A percentile compares a stretch with the other conserved stretches of the same genome.
phyloP scores from a whole-genome alignment of 306 rosid genomes.

The Lithocarpus polystachyus region DNA sequence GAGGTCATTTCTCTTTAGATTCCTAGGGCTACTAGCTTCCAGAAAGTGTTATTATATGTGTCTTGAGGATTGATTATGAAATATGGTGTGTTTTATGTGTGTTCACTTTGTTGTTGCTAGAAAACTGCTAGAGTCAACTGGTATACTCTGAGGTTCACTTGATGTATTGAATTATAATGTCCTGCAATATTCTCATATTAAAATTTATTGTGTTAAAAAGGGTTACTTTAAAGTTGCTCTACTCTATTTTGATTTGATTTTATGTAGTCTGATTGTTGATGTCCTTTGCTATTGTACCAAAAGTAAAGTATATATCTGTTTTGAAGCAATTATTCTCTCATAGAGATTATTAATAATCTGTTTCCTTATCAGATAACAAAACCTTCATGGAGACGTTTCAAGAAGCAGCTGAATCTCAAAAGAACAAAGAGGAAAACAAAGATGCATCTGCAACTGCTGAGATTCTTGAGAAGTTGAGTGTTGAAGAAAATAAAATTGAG shows the following conservation, averaged over 20 bases:
- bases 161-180: not conserved
- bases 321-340: not conserved
- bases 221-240: too few species aligned
- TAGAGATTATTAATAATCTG: not conserved
- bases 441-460: conserved; percentile 70
- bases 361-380: conserved; percentile 57
- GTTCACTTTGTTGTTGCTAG: not conserved
- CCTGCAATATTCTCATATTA: not conserved
- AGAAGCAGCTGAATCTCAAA: conserved; percentile 89
- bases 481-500: conserved; percentile 59
- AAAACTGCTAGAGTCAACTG: not conserved
- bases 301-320: not conserved
- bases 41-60: not conserved
- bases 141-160: not conserved
- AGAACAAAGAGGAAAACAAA: conserved; percentile 48
- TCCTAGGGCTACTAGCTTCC: not conserved
- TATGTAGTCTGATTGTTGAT: not conserved
- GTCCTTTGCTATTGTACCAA: not conserved
- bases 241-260: too few species aligned
- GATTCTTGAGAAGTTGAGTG: conserved; percentile 71
- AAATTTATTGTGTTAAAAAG: not conserved
- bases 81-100: not conserved
- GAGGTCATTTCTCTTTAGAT: too few species aligned
- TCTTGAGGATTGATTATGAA: not conserved
- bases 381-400: conserved; percentile 83